These are phyloP conservation scores for Platanthera guangdongensis DNA, from an alignment of 106 monocot species.

Conservation along the genomic window DNA sequence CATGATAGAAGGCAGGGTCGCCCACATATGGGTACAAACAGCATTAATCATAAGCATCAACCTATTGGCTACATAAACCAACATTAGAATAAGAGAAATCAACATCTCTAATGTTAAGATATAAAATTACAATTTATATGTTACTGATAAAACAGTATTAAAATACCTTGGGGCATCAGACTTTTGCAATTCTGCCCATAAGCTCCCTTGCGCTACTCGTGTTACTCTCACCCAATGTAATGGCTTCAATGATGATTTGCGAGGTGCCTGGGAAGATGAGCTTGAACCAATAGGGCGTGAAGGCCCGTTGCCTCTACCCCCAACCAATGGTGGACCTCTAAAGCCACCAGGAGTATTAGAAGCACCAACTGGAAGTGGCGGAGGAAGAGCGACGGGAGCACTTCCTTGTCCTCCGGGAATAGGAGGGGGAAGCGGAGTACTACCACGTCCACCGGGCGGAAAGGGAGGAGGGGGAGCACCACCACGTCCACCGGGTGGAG, in stretches of 20 bases:
- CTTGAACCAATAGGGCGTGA: constrained; percentile 20
- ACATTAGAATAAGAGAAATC: neutral
- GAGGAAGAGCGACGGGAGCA: constrained; percentile 23
- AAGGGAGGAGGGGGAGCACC: constrained; percentile 19
- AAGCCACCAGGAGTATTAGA: neutral
- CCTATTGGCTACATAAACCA: neutral
- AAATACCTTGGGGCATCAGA: constrained; percentile 59
- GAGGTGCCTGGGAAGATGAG: constrained; percentile 24
- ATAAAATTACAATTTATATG: neutral
- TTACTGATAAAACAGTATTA: neutral
- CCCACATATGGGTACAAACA: neutral
- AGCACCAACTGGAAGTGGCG: constrained; percentile 24
- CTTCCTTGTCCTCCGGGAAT: constrained; percentile 8
- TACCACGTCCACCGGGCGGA: constrained; percentile 13
- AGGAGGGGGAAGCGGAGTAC: constrained; percentile 7
- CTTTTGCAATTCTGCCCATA: constrained; percentile 93
- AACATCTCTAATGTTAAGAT: neutral
- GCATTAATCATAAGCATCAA: constrained; percentile 3
- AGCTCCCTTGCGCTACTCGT: constrained; percentile 88
- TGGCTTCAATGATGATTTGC: constrained; percentile 70
- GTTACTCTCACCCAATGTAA: constrained; percentile 98
- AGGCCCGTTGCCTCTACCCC: constrained; percentile 49
- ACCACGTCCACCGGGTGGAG: constrained; percentile 18
- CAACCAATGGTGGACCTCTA: constrained; percentile 7
- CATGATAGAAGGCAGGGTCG: neutral